Evolutionary conservation across 306 rosid species (phyloP), one percentile per base, ranked within the genome.

Genomic region (Cucurbita ficifolia): DNA sequence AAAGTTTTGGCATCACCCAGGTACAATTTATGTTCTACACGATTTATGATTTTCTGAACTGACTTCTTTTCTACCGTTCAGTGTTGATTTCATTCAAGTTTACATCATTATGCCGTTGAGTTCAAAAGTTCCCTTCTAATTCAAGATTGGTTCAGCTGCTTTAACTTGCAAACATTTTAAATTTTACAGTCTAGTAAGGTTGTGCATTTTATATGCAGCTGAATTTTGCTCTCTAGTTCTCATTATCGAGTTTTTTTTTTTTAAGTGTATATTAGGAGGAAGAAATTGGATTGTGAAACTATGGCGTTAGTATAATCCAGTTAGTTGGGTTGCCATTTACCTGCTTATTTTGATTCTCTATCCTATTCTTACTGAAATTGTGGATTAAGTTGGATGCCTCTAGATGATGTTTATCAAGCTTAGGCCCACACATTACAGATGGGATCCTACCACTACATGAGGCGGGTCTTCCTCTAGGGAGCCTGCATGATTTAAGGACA

Each of bases 1-100:
- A 78, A 94, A 91, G 87, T 91, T 94, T 84, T 94, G 99, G 97
- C 97, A 87, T 75, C 92, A 88, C 67, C 97, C 97, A 87, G 99
- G 99, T 94, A 87, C 74, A 55, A 19, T 76, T 65, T 61, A 51
- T 10, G 77, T 64, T 65, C 64, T 11, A 8, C 8, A 22, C 18
- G 33, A 70, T 71, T 24, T 74, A 17, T 75, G 50, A 75, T 53
- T 50, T 35, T 2, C 46, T 29, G 63, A 29, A 24, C 17, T 29
- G 39, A 13, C 7, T 29, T 17, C 4, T 16, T 16, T 36, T 29
- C 1, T 9, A 8, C 21, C 2, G 40, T n/a, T 11, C 45, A 9
- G 58, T 49, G 58, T 17, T 33, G 43, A 29, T 72, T 17, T 72
- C 29, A 13, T 39, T 38, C 38, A 11, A 70, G 7, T 11, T 38